phyloP scores from a whole-genome alignment of 2,329 filamentous ascomycete species.

The Leptographium radiaticola region DNA sequence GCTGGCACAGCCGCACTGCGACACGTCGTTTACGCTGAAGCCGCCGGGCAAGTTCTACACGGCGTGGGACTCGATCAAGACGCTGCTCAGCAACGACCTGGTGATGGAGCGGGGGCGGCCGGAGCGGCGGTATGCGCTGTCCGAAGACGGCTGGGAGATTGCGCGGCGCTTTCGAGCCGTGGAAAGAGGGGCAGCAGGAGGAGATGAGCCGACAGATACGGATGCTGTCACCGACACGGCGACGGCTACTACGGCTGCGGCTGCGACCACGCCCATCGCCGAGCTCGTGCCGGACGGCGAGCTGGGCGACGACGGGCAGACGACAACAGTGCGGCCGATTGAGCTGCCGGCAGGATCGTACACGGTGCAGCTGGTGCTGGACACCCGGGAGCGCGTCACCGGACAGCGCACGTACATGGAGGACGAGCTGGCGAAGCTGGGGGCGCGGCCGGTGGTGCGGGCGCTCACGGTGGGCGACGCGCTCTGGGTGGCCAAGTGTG shows the following conservation, averaged over 20 bases:
- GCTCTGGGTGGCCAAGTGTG: conserved; percentile 65
- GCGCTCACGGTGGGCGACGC: conserved; percentile 61
- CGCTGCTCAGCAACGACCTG: conserved; percentile 57
- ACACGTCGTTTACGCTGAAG: conserved; percentile 55
- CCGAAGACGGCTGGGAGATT: conserved; percentile 68
- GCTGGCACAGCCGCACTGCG: conserved; percentile 56
- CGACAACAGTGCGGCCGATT: conserved; percentile 46
- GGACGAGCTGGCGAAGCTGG: conserved; percentile 54
- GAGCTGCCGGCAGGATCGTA: conserved; percentile 51
- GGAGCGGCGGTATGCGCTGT: conserved; percentile 53
- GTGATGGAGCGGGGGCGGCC: conserved; percentile 60
- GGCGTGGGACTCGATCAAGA: conserved; percentile 76
- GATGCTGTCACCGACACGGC: background rate
- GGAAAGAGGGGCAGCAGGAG: background rate
- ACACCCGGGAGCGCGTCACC: conserved; percentile 60
- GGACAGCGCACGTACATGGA: conserved; percentile 68
- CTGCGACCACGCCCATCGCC: background rate
- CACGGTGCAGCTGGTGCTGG: conserved; percentile 58
- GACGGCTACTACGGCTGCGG: background rate
- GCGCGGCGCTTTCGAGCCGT: conserved; percentile 49
- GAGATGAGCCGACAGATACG: background rate
- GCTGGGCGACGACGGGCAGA: conserved; percentile 11
- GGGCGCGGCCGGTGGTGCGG: conserved; percentile 52
- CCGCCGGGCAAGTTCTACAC: conserved; percentile 62
- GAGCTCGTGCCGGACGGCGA: conserved; percentile 6